These are phyloP conservation scores for Fragilariopsis cylindrus DNA, from an alignment of 108 stramenopile species.

Conservation along the genomic window DNA sequence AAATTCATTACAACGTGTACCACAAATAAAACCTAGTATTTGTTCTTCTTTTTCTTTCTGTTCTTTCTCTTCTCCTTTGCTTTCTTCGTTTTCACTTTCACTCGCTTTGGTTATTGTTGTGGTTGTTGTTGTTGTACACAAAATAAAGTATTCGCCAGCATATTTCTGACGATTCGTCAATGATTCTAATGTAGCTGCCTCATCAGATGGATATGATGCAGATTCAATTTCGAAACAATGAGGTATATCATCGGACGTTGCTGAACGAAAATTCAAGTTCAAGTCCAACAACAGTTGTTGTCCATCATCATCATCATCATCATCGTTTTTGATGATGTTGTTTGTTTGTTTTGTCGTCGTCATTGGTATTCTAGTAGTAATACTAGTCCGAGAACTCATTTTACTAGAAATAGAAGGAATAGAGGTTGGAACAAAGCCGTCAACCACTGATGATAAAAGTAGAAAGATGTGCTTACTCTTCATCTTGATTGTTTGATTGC, in stretches of 20 bases:
- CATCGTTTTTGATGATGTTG: no score
- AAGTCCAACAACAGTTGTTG: no score
- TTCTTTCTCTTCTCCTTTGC: no score
- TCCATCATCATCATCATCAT: no score
- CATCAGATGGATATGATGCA: constrained; percentile 66
- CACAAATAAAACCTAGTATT: constrained; percentile 72
- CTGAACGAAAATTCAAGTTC: constrained; percentile 18
- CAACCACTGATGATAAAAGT: no score
- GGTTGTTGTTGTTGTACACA: neutral
- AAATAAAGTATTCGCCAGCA: constrained; percentile 38
- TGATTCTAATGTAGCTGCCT: constrained; percentile 59
- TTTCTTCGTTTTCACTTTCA: constrained; percentile 38
- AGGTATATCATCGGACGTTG: constrained; percentile 35
- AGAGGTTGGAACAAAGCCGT: no score
- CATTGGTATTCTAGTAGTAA: no score
- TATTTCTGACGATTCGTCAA: constrained; percentile 47
- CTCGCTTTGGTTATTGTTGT: constrained; percentile 20
- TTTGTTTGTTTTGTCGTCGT: no score
- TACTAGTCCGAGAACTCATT: no score
- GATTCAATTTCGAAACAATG: constrained; percentile 46
- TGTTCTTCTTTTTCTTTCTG: constrained; percentile 40
- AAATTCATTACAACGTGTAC: constrained; percentile 64
- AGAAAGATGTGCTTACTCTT: no score
- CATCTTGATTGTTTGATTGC: no score
- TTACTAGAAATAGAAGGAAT: no score